phyloP scores from a whole-genome alignment of 257 asterid genomes.

The Rehmannia glutinosa region DNA sequence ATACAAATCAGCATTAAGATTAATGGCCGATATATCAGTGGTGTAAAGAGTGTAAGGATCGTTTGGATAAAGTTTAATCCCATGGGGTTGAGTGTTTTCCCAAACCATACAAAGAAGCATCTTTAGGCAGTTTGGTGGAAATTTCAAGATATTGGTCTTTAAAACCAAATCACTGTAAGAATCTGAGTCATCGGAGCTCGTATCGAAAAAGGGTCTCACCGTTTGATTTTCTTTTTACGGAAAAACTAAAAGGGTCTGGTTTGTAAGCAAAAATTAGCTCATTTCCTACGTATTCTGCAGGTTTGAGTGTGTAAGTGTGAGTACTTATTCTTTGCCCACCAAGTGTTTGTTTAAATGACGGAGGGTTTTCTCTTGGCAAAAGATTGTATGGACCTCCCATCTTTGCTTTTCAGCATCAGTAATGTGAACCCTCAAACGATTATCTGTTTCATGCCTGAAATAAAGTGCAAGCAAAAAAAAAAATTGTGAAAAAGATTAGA shows the following conservation, averaged over 20 bases:
- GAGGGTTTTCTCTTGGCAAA: conserved; percentile 50
- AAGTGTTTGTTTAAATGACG: conserved; percentile 32
- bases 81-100: conserved; percentile 77
- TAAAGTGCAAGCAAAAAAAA: neutral
- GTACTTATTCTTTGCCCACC: conserved; percentile 26
- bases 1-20: conserved; percentile 65
- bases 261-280: conserved; percentile 56
- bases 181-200: conserved; percentile 47
- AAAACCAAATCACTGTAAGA: conserved; percentile 51
- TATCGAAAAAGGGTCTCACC: conserved; percentile 67
- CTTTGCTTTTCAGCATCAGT: conserved; percentile 72
- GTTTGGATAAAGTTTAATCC: conserved; percentile 59
- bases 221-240: conserved; percentile 58
- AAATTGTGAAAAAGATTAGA: neutral
- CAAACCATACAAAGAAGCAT: conserved; percentile 71
- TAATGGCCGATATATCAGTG: conserved; percentile 62
- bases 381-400: conserved; percentile 82
- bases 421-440: conserved; percentile 64
- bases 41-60: conserved; percentile 72
- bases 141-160: conserved; percentile 83
- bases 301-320: neutral
- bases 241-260: conserved; percentile 62
- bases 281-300: conserved; percentile 33
- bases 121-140: conserved; percentile 61
- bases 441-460: conserved; percentile 61